phyloP scores from a whole-genome alignment of 345 rosid species.

The Iberis pinnata region DNA sequence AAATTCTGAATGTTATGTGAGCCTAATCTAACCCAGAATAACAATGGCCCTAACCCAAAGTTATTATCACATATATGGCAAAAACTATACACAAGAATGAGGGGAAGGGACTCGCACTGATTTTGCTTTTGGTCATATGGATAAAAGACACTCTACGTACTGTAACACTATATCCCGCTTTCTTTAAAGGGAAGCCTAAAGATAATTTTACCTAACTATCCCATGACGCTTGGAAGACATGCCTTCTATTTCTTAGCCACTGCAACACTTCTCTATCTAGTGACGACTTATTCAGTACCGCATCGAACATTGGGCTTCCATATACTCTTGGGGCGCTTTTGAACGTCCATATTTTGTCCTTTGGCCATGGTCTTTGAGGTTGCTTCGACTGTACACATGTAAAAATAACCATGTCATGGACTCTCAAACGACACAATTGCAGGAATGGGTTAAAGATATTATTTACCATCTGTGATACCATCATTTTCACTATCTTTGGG shows the following conservation, averaged over 20 bases:
- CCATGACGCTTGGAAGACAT: constrained; percentile 66
- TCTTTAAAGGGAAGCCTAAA: constrained; percentile 20
- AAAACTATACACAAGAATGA: constrained; percentile 2
- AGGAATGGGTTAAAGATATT: constrained; percentile 1
- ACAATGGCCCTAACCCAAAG: too few relatives aligned
- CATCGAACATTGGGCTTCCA: constrained; percentile 96
- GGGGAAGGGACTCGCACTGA: constrained; percentile 15
- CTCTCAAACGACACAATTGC: neutral
- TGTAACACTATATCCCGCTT: constrained; percentile 17
- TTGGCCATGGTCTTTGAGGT: constrained; percentile 88
- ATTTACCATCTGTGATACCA: constrained; percentile 85
- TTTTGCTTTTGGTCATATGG: constrained; percentile 11
- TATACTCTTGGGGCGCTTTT: constrained; percentile 45
- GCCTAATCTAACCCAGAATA: too few relatives aligned
- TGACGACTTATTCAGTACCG: constrained; percentile 42
- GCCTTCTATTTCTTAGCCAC: constrained; percentile 87
- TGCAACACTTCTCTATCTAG: constrained; percentile 76
- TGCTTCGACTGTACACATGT: constrained; percentile 58
- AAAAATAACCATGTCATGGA: neutral
- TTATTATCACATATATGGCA: too few relatives aligned
- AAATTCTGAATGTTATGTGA: too few relatives aligned
- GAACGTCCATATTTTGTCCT: constrained; percentile 89
- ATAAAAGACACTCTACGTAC: constrained; percentile 11
- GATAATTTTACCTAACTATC: constrained; percentile 41
- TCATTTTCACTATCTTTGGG: constrained; percentile 54